Evolutionary conservation across 306 rosid genomes (phyloP), one percentile per base, ranked within the genome.

Genomic region (Fagus crenata): DNA sequence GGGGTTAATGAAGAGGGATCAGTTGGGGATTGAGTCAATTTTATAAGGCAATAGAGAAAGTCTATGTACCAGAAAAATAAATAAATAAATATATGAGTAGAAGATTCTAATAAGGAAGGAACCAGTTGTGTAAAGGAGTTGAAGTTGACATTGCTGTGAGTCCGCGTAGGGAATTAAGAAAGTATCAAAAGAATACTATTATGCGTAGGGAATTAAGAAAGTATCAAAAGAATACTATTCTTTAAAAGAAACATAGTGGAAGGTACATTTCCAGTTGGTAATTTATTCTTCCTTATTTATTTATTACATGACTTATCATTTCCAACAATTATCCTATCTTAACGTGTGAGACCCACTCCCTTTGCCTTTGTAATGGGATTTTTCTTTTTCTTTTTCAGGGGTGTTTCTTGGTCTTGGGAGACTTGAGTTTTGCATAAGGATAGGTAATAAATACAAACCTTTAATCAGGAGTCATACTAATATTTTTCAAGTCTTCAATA

Each of bases 141-240:
- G 14, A 4, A 14, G 70, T 71, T 78, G 78, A 83, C 80, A 69
- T 69, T 69, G 56, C 77, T 49, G 15, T 6, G 80, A 18, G 54
- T 69, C 74, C 83, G 86, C 82, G 86, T 74, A n/a, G 43, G 33
- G 18, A 9, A 56, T 12, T 6, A 6, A 14, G 58, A 75, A 69
- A 71, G n/a, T n/a, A n/a, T n/a, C n/a, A n/a, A n/a, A n/a, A n/a
- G n/a, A n/a, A n/a, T n/a, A n/a, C n/a, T n/a, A n/a, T n/a, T n/a
- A n/a, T n/a, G n/a, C n/a, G n/a, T n/a, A n/a, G n/a, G n/a, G n/a
- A n/a, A n/a, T n/a, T n/a, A n/a, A n/a, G n/a, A n/a, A n/a, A n/a
- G 46, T 60, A 46, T 0, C 15, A 11, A 35, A 37, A 35, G 7
- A 7, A 37, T 14, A 36, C 5, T 15, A 11, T 15, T 0, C 3